Base-by-base conservation (phyloP, 1,284 basidiomycete genomes). In the Fomitopsis betulina region DNA sequence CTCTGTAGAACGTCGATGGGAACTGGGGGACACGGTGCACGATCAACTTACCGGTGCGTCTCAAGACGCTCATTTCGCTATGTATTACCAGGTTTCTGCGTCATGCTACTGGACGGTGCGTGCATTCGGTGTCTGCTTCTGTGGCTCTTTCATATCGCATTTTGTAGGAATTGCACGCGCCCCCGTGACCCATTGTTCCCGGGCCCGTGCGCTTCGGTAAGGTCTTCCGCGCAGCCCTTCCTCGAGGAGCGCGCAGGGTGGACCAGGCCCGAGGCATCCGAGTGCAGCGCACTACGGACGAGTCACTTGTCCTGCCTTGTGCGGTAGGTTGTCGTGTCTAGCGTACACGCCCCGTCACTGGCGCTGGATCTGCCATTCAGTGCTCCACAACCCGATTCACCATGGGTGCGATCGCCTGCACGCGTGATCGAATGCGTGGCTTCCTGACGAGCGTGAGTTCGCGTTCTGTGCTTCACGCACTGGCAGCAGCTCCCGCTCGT, bases 31-130 rank as follows among this genome's bases (percentile, higher is more conserved):
- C 35, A 37, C 35, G 35, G 35, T 15, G 35, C 35, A 37, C 9
- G 5, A 37, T 10, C 35, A 37, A 37, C 9, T 15, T 17, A 17
- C 42, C 15, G 42, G 25, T 45, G 42, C 13, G 42, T 17, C 9
- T 21, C 15, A 13, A 35, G 45, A 12, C 55, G 55, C 37, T 50
- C 55, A 56, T 56, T 30, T 50, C 55, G 43, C 54, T 32, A 25
- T 15, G 27, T 45, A 25, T 45, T 50, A 15, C 38, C 43, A 1
- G 45, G 19, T 21, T 50, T 25, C 55, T 50, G 43, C 37, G 45
- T 56, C 55, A 55, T 55, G 40, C 39, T 17, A 35, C 25, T 55
- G 27, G 35, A 1, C 38, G 23, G 4, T 25, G 21, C 9, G 23
- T 39, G 3, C 39, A 13, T 8, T 10, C 13, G 27, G 27, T 21